Evolutionary conservation across 164 flowering plant genomes (phyloP).

Genomic region (Chimonanthus praecox): DNA sequence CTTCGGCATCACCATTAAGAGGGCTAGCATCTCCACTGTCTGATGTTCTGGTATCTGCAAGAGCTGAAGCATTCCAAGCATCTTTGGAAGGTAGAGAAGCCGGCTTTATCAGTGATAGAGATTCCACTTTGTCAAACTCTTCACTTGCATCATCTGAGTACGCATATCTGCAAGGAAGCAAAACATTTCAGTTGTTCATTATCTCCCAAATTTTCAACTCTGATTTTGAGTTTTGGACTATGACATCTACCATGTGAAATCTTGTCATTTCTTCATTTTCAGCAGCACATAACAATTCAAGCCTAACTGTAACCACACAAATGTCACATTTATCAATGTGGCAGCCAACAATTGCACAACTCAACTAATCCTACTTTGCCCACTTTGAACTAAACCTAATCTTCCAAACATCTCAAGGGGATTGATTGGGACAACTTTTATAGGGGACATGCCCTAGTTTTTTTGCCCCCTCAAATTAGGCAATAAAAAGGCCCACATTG

Average conservation of each 20-base stretch:
- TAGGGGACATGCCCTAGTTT: no score
- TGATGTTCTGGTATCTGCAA: constrained; percentile 29
- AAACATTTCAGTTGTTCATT: not conserved
- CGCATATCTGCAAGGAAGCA: constrained; percentile 52
- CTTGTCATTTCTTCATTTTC: not conserved
- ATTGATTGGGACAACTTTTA: no score
- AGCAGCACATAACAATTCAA: not conserved
- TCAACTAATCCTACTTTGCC: no score
- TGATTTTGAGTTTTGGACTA: no score
- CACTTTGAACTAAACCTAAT: no score
- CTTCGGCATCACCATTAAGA: constrained; percentile 39
- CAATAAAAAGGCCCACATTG: no score
- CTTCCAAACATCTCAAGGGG: no score
- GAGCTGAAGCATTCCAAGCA: constrained; percentile 16
- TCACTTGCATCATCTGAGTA: constrained; percentile 72
- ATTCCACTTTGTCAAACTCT: constrained; percentile 79
- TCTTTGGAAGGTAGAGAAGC: constrained; percentile 43
- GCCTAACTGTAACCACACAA: no score
- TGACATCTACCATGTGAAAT: not conserved
- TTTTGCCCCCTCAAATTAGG: no score
- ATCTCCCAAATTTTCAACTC: no score
- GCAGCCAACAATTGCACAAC: no score
- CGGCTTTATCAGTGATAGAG: constrained; percentile 74
- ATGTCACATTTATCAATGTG: no score
- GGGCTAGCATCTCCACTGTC: constrained; percentile 20